Conservation (phyloP, 768 basidiomycete species). For the Russula foetens region DNA sequence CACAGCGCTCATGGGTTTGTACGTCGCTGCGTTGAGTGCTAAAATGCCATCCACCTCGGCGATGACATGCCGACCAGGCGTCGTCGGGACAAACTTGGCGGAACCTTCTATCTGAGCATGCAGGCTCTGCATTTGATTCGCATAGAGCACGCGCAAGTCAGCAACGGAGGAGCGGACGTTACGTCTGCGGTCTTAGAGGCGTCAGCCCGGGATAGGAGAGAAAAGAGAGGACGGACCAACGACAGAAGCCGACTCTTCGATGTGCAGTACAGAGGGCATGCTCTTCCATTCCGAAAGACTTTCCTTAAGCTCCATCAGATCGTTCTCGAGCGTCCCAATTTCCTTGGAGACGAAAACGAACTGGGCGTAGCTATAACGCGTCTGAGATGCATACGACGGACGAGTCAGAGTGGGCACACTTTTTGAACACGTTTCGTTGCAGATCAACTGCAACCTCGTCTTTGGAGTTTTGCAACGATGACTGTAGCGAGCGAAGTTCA, state of each 20-base stretch:
- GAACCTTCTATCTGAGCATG: conserved; percentile 91
- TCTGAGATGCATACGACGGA: neutral
- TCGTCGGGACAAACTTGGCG: conserved; percentile 88
- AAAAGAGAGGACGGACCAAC: conserved; percentile 33
- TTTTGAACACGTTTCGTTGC: conserved; percentile 91
- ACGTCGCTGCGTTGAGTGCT: conserved; percentile 88
- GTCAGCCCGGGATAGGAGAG: conserved; percentile 9
- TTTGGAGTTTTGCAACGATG: conserved; percentile 61
- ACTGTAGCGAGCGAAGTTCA: conserved; percentile 67
- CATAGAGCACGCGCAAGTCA: conserved; percentile 89
- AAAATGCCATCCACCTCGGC: conserved; percentile 76
- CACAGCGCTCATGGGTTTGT: conserved; percentile 82
- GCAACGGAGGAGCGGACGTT: conserved; percentile 87
- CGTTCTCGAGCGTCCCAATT: conserved; percentile 91
- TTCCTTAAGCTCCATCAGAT: conserved; percentile 95
- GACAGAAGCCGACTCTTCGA: conserved; percentile 70
- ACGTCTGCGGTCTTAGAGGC: conserved; percentile 40
- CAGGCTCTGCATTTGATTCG: conserved; percentile 86
- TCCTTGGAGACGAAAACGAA: conserved; percentile 97
- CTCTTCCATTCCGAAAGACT: conserved; percentile 91
- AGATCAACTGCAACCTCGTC: conserved; percentile 71
- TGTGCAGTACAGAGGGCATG: conserved; percentile 88
- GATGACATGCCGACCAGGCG: conserved; percentile 86
- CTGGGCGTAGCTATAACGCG: conserved; percentile 72
- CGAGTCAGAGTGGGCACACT: conserved; percentile 46